Conservation (phyloP, 768 basidiomycete genomes). For the Leccinum incarnatum region DNA sequence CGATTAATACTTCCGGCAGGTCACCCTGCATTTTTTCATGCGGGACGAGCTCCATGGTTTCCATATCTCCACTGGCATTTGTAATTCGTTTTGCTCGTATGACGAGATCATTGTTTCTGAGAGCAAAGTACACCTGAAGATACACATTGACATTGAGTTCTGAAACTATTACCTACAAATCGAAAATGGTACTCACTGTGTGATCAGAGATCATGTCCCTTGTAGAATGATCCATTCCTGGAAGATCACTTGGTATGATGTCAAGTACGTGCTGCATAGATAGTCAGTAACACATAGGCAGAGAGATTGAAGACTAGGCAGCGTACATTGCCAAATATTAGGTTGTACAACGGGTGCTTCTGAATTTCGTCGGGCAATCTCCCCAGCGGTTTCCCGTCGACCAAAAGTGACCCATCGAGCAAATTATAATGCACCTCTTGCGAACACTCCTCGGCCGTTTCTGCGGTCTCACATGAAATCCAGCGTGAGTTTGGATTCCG, state of each 20-base stretch:
- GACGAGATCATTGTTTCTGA: conserved; percentile 15
- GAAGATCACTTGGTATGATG: conserved; percentile 23
- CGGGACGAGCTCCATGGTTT: conserved; percentile 24
- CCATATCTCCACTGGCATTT: background rate
- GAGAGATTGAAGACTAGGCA: background rate
- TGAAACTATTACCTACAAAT: background rate
- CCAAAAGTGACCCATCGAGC: conserved; percentile 26
- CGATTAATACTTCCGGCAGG: conserved; percentile 18
- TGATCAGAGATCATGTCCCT: conserved; percentile 14
- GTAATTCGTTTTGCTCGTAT: conserved; percentile 13
- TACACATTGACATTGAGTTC: background rate
- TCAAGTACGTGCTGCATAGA: conserved; percentile 18
- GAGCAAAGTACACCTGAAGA: conserved; percentile 24
- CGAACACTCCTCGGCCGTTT: conserved; percentile 6
- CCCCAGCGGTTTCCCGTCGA: conserved; percentile 26
- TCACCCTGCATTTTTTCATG: conserved; percentile 17
- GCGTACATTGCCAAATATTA: conserved; percentile 24
- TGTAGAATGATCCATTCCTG: conserved; percentile 28
- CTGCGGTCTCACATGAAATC: conserved; percentile 20
- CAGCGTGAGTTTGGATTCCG: conserved; percentile 18
- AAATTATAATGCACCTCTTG: conserved; percentile 24
- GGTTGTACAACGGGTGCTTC: conserved; percentile 18
- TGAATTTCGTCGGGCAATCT: conserved; percentile 21
- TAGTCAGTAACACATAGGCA: background rate
- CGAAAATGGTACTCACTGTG: conserved; percentile 10